Evolutionary conservation across 148 eudicot species (phyloP), one percentile per base, ranked within the genome.

Genomic region (Pouteria glomerata): DNA sequence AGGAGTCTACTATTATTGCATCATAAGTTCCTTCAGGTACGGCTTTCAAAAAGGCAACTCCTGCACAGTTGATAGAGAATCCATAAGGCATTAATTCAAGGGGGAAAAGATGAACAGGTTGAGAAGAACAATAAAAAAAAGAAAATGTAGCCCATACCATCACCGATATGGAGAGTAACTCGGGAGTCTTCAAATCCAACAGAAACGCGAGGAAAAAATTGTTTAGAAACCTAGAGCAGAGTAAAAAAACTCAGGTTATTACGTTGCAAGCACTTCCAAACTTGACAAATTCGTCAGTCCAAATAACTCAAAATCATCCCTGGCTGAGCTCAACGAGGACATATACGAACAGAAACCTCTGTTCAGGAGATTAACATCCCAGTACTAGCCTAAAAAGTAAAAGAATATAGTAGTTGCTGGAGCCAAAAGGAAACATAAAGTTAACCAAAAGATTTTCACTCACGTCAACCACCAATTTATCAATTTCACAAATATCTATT

Each of bases 401-500:
- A 30, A 47, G 70, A 67, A 30, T 39, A 26, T 8, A 35, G 44
- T 2, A 8, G 21, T 63, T 23, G 26, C 44, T 33, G 30, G 51
- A 68, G 27, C 23, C 31, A 23, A 68, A 16, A 23, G 19, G 21
- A 47, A 68, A 51, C 42, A 30, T 34, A 33, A 68, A 59, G 23
- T 23, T 21, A 50, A 8, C 16, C 18, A 70, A 31, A 24, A 44
- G 21, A 53, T 41, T 35, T 45, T 45, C 29, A 84, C 97, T 85
- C 79, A 88, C 97, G 80, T 89, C 93, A 37, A 95, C 87, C 4
- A 95, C 99, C 97, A 95, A 88, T 82, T 95, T 95, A 78, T 95
- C 99, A 65, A 95, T 95, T 84, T 95, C 99, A 77, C 97, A 91
- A 31, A 95, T 91, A 73, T 95, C 99, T 21, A 95, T 84, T 51